Evolutionary conservation across 1,139 yeast genomes (phyloP).

Genomic region (Yamadazyma blattariae): DNA sequence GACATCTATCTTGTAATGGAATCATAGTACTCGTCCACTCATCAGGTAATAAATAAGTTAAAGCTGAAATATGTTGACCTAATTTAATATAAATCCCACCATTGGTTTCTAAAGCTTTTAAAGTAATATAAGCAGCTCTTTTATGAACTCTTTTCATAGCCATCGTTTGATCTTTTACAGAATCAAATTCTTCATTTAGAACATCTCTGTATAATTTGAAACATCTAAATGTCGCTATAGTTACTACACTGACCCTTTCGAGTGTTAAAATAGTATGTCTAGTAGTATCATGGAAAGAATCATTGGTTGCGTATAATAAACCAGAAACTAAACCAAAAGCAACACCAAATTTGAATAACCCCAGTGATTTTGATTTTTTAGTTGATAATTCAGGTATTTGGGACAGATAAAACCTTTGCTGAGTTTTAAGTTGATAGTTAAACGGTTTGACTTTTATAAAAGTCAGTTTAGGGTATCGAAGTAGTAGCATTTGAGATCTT

Average conservation of each 20-base stretch:
- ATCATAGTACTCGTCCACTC: slow-evolving; percentile 97
- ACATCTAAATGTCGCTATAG: slow-evolving; percentile 61
- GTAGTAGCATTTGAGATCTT: neutral
- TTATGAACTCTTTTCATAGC: slow-evolving; percentile 63
- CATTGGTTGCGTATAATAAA: slow-evolving; percentile 33
- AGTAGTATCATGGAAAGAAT: slow-evolving; percentile 21
- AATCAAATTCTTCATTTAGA: slow-evolving; percentile 43
- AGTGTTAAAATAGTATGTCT: slow-evolving; percentile 37
- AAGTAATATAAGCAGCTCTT: slow-evolving; percentile 75
- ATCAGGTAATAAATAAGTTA: slow-evolving; percentile 83
- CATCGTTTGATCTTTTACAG: slow-evolving; percentile 46
- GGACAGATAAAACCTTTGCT: no score
- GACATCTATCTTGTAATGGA: slow-evolving; percentile 90
- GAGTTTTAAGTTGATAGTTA: no score
- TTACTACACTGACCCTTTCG: slow-evolving; percentile 61
- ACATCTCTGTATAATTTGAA: slow-evolving; percentile 61
- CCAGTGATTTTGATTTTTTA: neutral
- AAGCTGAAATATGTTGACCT: slow-evolving; percentile 91
- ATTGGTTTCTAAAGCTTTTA: slow-evolving; percentile 74
- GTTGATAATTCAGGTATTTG: neutral
- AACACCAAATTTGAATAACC: slow-evolving; percentile 25
- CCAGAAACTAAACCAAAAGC: slow-evolving; percentile 31
- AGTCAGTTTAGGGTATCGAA: neutral
- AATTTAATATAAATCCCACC: slow-evolving; percentile 93
- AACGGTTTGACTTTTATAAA: no score